Evolutionary conservation across 352 stramenopile species (phyloP).

Genomic region (Aphanomyces invadans): DNA sequence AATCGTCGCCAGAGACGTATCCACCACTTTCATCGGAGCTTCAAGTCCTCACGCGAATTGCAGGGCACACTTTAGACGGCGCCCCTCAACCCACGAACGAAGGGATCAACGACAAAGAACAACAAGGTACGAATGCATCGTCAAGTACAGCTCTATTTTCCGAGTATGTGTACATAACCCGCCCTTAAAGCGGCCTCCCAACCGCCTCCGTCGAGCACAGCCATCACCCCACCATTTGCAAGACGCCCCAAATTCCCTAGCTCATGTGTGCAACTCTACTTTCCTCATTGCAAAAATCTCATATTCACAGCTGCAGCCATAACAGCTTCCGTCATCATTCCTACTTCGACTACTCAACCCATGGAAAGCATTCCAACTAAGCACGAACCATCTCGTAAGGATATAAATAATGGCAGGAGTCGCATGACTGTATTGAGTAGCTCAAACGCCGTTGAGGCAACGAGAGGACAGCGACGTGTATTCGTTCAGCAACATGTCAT

Average conservation of each 20-base stretch:
- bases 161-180: too few species aligned
- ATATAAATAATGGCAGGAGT: neutral
- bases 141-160: too few species aligned
- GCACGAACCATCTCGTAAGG: neutral
- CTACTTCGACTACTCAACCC: neutral
- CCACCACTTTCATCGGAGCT: neutral
- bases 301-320: too few species aligned
- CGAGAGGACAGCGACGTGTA: neutral
- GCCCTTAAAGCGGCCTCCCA: neutral
- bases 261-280: too few species aligned
- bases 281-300: too few species aligned
- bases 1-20: conserved; percentile 3
- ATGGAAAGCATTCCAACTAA: neutral
- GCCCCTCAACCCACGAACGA: neutral
- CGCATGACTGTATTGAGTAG: too few species aligned
- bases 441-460: too few species aligned
- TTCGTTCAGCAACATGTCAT: conserved; percentile 20
- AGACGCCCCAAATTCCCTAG: conserved; percentile 2
- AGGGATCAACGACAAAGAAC: neutral
- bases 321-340: too few species aligned
- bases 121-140: neutral
- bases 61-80: neutral
- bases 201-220: neutral
- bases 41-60: neutral
- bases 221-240: neutral